Evolutionary conservation across 2,329 filamentous ascomycete genomes (phyloP).

Genomic region (Aspergillus sp.): DNA sequence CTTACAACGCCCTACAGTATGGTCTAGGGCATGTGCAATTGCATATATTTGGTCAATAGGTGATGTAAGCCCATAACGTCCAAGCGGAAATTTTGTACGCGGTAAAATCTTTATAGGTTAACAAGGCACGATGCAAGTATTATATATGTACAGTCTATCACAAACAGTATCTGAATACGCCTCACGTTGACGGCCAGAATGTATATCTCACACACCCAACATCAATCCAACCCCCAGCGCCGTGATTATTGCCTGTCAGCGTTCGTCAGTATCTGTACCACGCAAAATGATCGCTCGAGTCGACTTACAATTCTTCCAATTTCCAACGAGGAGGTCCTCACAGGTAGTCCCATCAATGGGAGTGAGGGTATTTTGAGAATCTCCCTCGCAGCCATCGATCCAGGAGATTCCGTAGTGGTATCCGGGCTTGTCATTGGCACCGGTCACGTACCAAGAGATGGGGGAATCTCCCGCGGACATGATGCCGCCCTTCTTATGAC

Average conservation of each 20-base stretch:
- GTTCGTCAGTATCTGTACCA: background rate
- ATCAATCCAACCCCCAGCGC: background rate
- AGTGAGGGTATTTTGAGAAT: background rate
- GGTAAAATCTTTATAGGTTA: too few species aligned
- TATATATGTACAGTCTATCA: too few species aligned
- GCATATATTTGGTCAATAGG: too few species aligned
- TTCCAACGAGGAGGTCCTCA: background rate
- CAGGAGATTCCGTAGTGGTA: background rate
- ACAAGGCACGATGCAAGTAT: too few species aligned
- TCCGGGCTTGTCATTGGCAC: background rate
- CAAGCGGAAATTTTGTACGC: too few species aligned
- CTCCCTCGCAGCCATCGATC: background rate
- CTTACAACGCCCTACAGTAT: too few species aligned
- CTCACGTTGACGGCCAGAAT: background rate
- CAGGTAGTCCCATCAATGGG: background rate
- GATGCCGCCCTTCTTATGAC: background rate
- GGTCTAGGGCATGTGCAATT: too few species aligned
- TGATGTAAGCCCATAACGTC: too few species aligned
- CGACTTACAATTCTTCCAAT: background rate
- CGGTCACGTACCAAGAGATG: background rate
- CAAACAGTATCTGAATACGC: background rate
- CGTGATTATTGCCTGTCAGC: background rate
- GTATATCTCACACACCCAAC: background rate
- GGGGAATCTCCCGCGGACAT: background rate
- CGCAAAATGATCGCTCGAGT: background rate